Conservation (phyloP, 2,329 filamentous ascomycete species). For the Aspergillus unguis region DNA sequence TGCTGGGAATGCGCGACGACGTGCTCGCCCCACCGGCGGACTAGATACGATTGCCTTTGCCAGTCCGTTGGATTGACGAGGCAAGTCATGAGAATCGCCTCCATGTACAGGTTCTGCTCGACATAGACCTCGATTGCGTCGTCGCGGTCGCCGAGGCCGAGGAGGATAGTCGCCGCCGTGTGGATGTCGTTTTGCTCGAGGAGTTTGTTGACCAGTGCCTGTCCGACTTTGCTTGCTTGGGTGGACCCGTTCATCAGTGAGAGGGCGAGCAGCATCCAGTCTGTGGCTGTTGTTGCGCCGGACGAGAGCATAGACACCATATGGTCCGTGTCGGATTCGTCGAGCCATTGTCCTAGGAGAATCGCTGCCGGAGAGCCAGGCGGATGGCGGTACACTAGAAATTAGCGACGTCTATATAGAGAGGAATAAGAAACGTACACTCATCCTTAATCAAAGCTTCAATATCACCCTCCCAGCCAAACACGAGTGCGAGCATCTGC, state of each 20-base stretch:
- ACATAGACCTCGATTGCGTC: conserved; percentile 97
- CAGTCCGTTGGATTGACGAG: conserved; percentile 80
- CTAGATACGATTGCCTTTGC: conserved; percentile 82
- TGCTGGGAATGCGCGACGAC: conserved; percentile 83
- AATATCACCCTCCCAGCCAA: conserved; percentile 88
- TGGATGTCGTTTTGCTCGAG: conserved; percentile 88
- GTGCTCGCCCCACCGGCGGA: conserved; percentile 93
- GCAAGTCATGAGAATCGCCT: conserved; percentile 84
- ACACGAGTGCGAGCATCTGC: conserved; percentile 91
- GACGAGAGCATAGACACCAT: conserved; percentile 72
- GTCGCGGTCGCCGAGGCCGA: conserved; percentile 86
- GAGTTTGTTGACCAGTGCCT: conserved; percentile 84
- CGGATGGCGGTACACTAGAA: conserved; percentile 64
- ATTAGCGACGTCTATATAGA: neutral
- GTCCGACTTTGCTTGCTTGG: conserved; percentile 84
- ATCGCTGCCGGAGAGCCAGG: conserved; percentile 73
- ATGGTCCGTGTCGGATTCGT: conserved; percentile 75
- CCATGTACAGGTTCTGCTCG: conserved; percentile 86
- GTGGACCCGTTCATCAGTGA: conserved; percentile 76
- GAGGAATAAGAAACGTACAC: conserved; percentile 43
- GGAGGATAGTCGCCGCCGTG: conserved; percentile 85
- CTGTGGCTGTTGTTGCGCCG: conserved; percentile 83
- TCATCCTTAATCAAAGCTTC: conserved; percentile 81
- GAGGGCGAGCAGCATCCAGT: conserved; percentile 95
- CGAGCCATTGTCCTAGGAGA: conserved; percentile 87